Base-by-base conservation (phyloP, 371 early-diverging fungal genomes). In the Mortierella sp. region DNA sequence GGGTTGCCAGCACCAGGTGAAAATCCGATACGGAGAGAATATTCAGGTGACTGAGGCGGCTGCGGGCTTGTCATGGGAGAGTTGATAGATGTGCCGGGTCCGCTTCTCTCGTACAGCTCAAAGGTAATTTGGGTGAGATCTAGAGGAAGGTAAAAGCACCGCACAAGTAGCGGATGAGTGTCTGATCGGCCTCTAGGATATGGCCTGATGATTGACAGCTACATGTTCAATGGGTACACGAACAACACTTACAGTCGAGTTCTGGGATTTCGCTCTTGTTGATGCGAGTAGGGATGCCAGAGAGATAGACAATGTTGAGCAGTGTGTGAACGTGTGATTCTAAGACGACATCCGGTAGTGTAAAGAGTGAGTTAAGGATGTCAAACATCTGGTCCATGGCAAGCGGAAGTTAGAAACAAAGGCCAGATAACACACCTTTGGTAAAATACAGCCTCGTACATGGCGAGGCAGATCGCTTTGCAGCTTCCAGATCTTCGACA, bases 101-200 rank as follows among this genome's bases (percentile, higher is more conserved):
- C 87, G 52, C 87, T 90, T 39, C 98, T 86, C 79, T 97, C 98
- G 61, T 97, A 96, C 18, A 98, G 81, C 80, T 98, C 98, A 74
- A 98, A 96, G 8, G 95, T 96, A 55, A 98, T 97, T 61, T 98
- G 98, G 3, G 98, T 96, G 58, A 98, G 79, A 71, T 87, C 89
- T 95, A 66, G 28, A 30, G 34, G 2, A 30, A 10, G 28, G n/a
- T 9, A 23, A 34, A 26, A 57, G 24, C 34, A 41, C 16, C 8
- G n/a, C 21, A 19, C 1, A 48, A 16, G 43, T n/a, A n/a, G n/a
- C n/a, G n/a, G n/a, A 34, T 10, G 10, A 34, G 10, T 34, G 34
- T 34, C 34, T 7, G 34, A 7, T 34, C 10, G 10, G 34, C 34
- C n/a, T n/a, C n/a, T n/a, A n/a, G 10, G 10, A 34, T 10, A 34